These are phyloP conservation scores for Aspergillus nidulans DNA, from an alignment of 495 filamentous ascomycete species.

Conservation along the genomic window DNA sequence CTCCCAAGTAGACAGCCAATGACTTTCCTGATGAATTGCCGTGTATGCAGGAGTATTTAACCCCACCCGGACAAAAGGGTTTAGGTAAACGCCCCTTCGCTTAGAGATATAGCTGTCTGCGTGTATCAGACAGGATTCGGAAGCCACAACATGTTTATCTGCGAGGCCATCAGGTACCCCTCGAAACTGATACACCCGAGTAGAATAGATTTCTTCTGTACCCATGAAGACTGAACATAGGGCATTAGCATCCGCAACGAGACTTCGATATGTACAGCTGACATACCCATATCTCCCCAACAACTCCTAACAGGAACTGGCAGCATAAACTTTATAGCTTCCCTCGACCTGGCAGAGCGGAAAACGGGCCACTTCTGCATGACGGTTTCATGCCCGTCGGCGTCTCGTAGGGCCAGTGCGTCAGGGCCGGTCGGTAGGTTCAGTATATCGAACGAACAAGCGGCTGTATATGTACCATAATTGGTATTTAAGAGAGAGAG, in stretches of 20 bases:
- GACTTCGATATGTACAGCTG: neutral
- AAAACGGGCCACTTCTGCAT: conserved; percentile 79
- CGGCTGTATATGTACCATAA: conserved; percentile 69
- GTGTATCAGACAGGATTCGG: conserved; percentile 82
- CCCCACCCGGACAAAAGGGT: conserved; percentile 72
- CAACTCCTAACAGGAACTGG: conserved; percentile 71
- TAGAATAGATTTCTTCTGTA: conserved; percentile 52
- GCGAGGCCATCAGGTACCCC: conserved; percentile 69
- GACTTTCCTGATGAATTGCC: conserved; percentile 37
- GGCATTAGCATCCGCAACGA: neutral
- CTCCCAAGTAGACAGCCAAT: conserved; percentile 35
- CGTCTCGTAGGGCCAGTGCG: conserved; percentile 79
- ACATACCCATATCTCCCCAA: conserved; percentile 74
- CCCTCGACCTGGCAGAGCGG: conserved; percentile 51
- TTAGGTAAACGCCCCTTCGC: conserved; percentile 65
- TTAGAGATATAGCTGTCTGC: conserved; percentile 58
- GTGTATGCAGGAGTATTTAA: conserved; percentile 59
- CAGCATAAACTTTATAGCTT: conserved; percentile 48
- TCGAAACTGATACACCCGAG: conserved; percentile 51
- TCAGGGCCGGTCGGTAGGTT: conserved; percentile 71
- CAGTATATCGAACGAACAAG: conserved; percentile 75
- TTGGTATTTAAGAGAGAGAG: conserved; percentile 67
- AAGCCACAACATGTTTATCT: conserved; percentile 64
- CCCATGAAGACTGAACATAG: conserved; percentile 46
- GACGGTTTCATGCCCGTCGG: conserved; percentile 54